Conservation (phyloP, 2,329 filamentous ascomycete species). For the Pezicula radicicola region DNA sequence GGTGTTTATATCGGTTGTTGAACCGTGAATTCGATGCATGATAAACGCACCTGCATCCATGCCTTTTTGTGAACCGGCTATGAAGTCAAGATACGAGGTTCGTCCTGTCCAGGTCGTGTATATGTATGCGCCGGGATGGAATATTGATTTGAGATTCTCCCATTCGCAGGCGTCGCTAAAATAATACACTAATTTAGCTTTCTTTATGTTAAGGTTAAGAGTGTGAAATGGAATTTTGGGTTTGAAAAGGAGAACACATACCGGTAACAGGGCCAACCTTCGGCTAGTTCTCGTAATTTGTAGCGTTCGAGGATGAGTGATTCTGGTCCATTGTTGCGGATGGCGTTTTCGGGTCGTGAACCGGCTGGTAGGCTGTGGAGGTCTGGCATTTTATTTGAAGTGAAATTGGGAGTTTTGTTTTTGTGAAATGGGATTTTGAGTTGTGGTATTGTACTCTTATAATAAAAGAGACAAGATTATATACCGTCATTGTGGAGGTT, state of each 20-base stretch:
- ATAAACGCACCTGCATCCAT: conserved; percentile 41
- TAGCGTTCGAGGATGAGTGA: no score
- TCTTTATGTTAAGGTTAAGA: no score
- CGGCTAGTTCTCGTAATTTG: no score
- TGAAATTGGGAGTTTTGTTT: no score
- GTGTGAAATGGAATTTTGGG: neutral
- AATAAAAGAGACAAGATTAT: no score
- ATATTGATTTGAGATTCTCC: conserved; percentile 48
- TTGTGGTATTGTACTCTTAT: no score
- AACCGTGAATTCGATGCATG: conserved; percentile 40
- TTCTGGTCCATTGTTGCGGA: no score
- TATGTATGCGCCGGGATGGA: conserved; percentile 43
- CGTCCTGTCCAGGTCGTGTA: conserved; percentile 50
- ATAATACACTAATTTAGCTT: neutral
- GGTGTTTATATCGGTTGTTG: conserved; percentile 38
- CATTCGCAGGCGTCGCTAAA: conserved; percentile 46
- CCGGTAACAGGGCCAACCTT: neutral
- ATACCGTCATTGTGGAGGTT: no score
- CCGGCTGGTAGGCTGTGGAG: no score
- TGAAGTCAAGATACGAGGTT: conserved; percentile 37
- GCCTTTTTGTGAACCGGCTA: conserved; percentile 33
- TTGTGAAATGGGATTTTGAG: no score
- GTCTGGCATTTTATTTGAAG: no score
- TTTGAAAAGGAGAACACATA: neutral
- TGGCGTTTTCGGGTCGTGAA: no score